Percentiles rank a stretch among this genome's conserved stretches.
Evolutionary conservation across 352 stramenopile species (phyloP).

Genomic region (Thalassiosira ordinaria): DNA sequence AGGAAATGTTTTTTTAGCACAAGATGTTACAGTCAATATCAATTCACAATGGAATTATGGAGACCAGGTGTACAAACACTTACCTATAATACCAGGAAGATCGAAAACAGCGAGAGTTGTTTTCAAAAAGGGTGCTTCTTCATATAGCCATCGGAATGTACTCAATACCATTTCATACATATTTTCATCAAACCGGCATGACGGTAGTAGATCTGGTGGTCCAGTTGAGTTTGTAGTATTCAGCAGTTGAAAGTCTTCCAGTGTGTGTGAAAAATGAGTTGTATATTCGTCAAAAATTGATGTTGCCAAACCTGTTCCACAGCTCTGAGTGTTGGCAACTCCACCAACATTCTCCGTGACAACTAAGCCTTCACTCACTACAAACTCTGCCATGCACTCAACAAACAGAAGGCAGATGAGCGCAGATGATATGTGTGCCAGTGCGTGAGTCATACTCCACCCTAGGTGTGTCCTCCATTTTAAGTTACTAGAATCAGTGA

Average conservation of each 20-base stretch:
- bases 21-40: no score
- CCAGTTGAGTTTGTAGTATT: slow-evolving; percentile 32
- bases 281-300: slow-evolving; percentile 66
- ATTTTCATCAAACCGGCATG: slow-evolving; percentile 42
- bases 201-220: slow-evolving; percentile 18
- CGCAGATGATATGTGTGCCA: slow-evolving; percentile 62
- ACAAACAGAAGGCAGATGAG: slow-evolving; percentile 70
- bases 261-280: slow-evolving; percentile 49
- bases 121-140: slow-evolving; percentile 56
- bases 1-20: no score
- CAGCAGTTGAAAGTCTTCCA: slow-evolving; percentile 55
- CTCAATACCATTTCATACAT: slow-evolving; percentile 37
- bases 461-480: slow-evolving; percentile 42
- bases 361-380: slow-evolving; percentile 63
- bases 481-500: slow-evolving; percentile 56
- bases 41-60: no score
- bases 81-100: slow-evolving; percentile 55
- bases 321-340: slow-evolving; percentile 17
- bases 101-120: slow-evolving; percentile 57
- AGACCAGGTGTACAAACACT: no score
- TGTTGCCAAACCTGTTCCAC: slow-evolving; percentile 44
- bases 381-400: slow-evolving; percentile 68
- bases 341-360: slow-evolving; percentile 15
- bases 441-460: slow-evolving; percentile 48
- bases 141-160: slow-evolving; percentile 48